Base-by-base conservation (phyloP, 2,329 filamentous ascomycete genomes). In the Zymoseptoria ardabiliae region DNA sequence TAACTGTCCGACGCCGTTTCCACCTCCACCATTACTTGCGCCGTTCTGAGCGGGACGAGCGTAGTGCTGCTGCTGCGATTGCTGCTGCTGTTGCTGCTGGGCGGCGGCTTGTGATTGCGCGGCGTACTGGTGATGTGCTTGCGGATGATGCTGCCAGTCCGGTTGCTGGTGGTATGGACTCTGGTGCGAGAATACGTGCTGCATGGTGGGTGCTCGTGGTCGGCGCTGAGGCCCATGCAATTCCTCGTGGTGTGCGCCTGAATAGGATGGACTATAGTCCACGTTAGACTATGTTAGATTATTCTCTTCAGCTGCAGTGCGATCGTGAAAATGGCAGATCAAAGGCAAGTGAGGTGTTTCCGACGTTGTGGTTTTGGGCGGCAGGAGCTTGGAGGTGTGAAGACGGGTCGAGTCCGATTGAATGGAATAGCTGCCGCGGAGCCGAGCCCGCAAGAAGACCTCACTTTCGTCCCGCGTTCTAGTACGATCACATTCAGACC, bases 111-210 rank as follows among this genome's bases (percentile, higher is more conserved):
- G 70, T 21, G 64, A 61, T 61, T 75, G 73, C 49, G 73, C 74
- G 58, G 72, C 74, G 59, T 72, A 71, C 57, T 77, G 75, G 63
- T 77, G 64, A 51, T 68, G 68, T 66, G 73, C 73, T 54, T 76
- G 75, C 84, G 76, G 74, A 63, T 85, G 84, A 63, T 88, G 85
- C 80, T 88, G 83, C 85, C 86, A 88, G 70, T 87, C 85, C 55
- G 81, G 81, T 66, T 82, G 82, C 70, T 86, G 86, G 68, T 88
- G 85, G 63, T 82, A 84, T 23, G 68, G 80, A 67, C 81, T 79
- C 70, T 82, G 80, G 69, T 85, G 82, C 58, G 82, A 81, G 72
- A 84, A 85, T 72, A 84, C 77, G 77, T 85, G 82, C 73, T 84
- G 81, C 73, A 79, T 78, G 74, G 61, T 65, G 61, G 61, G 60